Percentiles rank a stretch among this genome's conserved stretches.
Evolutionary conservation across 1,284 basidiomycete genomes (phyloP).

Genomic region (Ceratobasidium papillatum): DNA sequence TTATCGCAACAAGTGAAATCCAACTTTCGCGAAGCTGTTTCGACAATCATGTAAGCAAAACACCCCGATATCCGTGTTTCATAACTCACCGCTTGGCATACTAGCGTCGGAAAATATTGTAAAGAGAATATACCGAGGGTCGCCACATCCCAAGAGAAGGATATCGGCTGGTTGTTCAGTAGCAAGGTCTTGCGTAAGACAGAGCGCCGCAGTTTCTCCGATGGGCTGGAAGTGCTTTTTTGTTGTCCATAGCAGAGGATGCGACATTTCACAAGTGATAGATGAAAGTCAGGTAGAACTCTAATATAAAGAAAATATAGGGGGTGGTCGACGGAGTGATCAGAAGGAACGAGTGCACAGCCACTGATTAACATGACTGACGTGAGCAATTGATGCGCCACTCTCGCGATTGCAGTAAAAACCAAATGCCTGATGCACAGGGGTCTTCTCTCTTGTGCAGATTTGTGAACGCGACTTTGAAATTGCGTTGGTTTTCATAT

Average conservation of each 20-base stretch:
- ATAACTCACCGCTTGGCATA: not conserved
- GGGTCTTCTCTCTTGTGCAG: too few species aligned
- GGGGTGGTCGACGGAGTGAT: too few species aligned
- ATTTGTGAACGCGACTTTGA: too few species aligned
- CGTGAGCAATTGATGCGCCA: too few species aligned
- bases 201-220: slow-evolving; percentile 64
- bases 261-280: slow-evolving; percentile 2
- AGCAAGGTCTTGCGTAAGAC: slow-evolving; percentile 59
- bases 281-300: too few species aligned
- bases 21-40: slow-evolving; percentile 54
- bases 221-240: slow-evolving; percentile 51
- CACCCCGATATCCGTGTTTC: too few species aligned
- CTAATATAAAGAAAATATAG: too few species aligned
- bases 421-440: too few species aligned
- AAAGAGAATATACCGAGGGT: slow-evolving; percentile 64
- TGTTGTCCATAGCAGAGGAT: slow-evolving; percentile 1
- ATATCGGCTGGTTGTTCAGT: slow-evolving; percentile 59
- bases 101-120: slow-evolving; percentile 60
- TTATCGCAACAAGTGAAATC: slow-evolving; percentile 69
- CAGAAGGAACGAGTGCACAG: too few species aligned
- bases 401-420: too few species aligned
- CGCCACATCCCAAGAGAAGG: slow-evolving; percentile 66
- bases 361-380: too few species aligned
- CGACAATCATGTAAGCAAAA: slow-evolving; percentile 42
- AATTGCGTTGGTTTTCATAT: too few species aligned